These are phyloP conservation scores for Colletotrichum musicola DNA, from an alignment of 2,329 filamentous ascomycete species.

Conservation along the genomic window DNA sequence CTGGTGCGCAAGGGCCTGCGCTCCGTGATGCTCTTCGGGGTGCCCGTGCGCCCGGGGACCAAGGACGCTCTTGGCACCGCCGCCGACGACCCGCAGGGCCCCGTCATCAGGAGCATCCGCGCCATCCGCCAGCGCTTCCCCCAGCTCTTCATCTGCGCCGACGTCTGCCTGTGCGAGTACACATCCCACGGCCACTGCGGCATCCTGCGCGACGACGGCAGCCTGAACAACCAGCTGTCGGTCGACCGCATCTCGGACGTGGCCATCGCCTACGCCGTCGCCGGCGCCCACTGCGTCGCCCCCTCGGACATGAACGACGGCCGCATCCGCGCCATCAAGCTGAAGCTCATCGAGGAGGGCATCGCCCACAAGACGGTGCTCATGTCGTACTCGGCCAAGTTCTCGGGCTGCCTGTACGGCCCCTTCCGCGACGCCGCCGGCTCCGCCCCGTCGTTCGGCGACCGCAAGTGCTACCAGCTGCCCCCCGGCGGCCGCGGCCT, in stretches of 20 bases:
- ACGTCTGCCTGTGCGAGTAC: conserved; percentile 99
- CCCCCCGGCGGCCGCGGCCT: conserved; percentile 92
- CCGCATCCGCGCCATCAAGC: conserved; percentile 95
- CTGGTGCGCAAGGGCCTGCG: conserved; percentile 90
- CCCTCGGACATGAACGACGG: conserved; percentile 99
- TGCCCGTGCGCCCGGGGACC: conserved; percentile 81
- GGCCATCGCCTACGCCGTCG: conserved; percentile 96
- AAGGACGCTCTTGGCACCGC: conserved; percentile 94
- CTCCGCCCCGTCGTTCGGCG: conserved; percentile 90
- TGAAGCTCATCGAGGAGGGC: conserved; percentile 95
- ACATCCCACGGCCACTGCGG: conserved; percentile 98
- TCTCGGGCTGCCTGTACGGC: conserved; percentile 95
- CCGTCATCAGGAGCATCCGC: conserved; percentile 88
- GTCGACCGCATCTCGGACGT: conserved; percentile 97
- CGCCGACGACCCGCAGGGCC: conserved; percentile 92
- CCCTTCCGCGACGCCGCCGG: conserved; percentile 97
- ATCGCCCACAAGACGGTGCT: conserved; percentile 91
- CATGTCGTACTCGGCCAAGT: conserved; percentile 99
- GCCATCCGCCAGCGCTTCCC: conserved; percentile 88
- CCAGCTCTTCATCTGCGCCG: conserved; percentile 88
- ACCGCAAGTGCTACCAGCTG: conserved; percentile 96
- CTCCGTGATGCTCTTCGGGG: conserved; percentile 96
- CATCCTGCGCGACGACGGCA: conserved; percentile 92
- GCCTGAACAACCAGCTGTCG: conserved; percentile 91
- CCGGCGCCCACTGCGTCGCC: conserved; percentile 95